phyloP scores from a whole-genome alignment of 495 filamentous ascomycete species.

The Talaromyces trachyspermus region DNA sequence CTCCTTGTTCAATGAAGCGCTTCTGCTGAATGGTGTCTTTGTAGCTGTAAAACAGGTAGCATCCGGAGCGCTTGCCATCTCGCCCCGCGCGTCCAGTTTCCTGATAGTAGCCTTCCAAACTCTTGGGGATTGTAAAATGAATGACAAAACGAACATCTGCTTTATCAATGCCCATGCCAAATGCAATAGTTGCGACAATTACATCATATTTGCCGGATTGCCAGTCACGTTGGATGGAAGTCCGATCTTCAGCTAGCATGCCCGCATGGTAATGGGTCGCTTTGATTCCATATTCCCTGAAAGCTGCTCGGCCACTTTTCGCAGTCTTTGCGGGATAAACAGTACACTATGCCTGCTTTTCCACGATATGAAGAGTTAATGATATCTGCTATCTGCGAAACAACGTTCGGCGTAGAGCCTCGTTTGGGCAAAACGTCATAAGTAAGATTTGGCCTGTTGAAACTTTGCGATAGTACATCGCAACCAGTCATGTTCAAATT shows the following conservation, averaged over 20 bases:
- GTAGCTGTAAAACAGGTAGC: constrained; percentile 83
- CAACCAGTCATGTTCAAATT: constrained; percentile 77
- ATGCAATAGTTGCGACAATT: constrained; percentile 97
- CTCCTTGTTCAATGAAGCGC: constrained; percentile 72
- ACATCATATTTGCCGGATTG: constrained; percentile 72
- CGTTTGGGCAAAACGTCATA: constrained; percentile 69
- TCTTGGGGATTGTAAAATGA: constrained; percentile 85
- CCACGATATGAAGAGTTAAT: constrained; percentile 59
- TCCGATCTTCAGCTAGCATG: constrained; percentile 57
- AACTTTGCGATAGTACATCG: constrained; percentile 75
- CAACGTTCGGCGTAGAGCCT: constrained; percentile 48
- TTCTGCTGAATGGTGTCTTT: constrained; percentile 55
- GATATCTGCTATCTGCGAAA: constrained; percentile 60
- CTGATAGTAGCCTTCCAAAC: constrained; percentile 96
- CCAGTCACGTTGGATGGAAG: constrained; percentile 68
- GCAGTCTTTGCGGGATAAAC: constrained; percentile 74
- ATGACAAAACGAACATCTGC: constrained; percentile 92
- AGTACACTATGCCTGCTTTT: constrained; percentile 91
- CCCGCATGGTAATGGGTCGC: constrained; percentile 83
- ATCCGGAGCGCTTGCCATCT: constrained; percentile 80
- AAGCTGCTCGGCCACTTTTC: constrained; percentile 72
- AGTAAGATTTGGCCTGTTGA: constrained; percentile 85
- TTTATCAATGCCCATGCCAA: constrained; percentile 99
- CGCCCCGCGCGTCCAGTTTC: constrained; percentile 92
- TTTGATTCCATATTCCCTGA: constrained; percentile 52